Conservation (phyloP, 257 asterid species). For the Thymus mandschuricus region DNA sequence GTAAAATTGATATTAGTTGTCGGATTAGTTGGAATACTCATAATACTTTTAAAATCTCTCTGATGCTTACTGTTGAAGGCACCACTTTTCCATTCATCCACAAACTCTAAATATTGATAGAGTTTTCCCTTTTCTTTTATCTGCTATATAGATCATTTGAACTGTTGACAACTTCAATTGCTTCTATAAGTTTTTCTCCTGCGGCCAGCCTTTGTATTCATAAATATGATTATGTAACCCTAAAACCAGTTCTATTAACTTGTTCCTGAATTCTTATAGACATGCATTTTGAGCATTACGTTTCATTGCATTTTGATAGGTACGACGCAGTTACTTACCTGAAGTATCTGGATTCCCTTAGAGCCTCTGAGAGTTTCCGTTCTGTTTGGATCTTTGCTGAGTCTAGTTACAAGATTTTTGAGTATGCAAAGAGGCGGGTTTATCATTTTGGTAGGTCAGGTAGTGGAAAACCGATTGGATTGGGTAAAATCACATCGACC, state of each 20-base stretch:
- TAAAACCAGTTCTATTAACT: slow-evolving; percentile 17
- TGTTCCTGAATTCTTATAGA: slow-evolving; percentile 25
- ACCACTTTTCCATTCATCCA: slow-evolving; percentile 13
- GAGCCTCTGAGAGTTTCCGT: slow-evolving; percentile 98
- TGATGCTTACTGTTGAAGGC: slow-evolving; percentile 3
- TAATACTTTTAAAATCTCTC: slow-evolving; percentile 6
- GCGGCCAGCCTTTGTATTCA: slow-evolving; percentile 24
- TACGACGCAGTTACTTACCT: slow-evolving; percentile 94
- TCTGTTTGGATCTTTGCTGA: slow-evolving; percentile 99
- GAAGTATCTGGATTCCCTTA: slow-evolving; percentile 93
- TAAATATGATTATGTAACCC: slow-evolving; percentile 21
- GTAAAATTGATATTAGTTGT: slow-evolving; percentile 6
- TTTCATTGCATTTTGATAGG: slow-evolving; percentile 51
- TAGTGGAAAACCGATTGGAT: slow-evolving; percentile 54
- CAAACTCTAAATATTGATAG: background rate
- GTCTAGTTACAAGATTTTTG: slow-evolving; percentile 96
- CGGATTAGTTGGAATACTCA: slow-evolving; percentile 19
- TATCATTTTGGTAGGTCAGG: slow-evolving; percentile 80
- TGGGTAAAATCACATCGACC: slow-evolving; percentile 49
- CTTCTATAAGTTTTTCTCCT: slow-evolving; percentile 17
- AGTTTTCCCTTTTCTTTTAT: background rate
- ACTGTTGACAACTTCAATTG: background rate
- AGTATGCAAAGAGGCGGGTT: slow-evolving; percentile 92
- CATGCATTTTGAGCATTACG: slow-evolving; percentile 18
- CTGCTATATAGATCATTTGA: slow-evolving; percentile 12